Evolutionary conservation across 2,329 filamentous ascomycete species (phyloP).

Genomic region (Scedosporium dehoogii): DNA sequence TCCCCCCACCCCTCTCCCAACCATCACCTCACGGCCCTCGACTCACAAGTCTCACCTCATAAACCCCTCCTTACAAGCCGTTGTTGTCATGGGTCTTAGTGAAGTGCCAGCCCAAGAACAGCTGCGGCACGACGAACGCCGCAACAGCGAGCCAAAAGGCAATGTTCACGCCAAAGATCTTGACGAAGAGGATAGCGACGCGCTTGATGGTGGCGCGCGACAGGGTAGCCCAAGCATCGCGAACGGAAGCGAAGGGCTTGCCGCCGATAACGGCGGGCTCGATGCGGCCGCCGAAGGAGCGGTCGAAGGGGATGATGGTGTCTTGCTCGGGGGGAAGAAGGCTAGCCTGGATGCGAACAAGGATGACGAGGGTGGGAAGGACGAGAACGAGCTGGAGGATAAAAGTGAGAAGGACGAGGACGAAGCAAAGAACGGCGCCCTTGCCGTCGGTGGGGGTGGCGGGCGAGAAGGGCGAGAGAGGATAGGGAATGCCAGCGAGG

Average conservation of each 20-base stretch:
- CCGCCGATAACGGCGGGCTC: slow-evolving; percentile 44
- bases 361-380: slow-evolving; percentile 37
- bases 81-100: not conserved
- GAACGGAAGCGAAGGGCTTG: slow-evolving; percentile 58
- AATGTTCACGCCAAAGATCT: slow-evolving; percentile 2
- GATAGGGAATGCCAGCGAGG: slow-evolving; percentile 19
- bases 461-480: slow-evolving; percentile 18
- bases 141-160: not conserved
- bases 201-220: slow-evolving; percentile 61
- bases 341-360: slow-evolving; percentile 78
- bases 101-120: not conserved
- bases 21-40: too few relatives aligned
- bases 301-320: slow-evolving; percentile 83
- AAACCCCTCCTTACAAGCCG: not conserved
- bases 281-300: slow-evolving; percentile 69
- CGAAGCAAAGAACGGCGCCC: slow-evolving; percentile 33
- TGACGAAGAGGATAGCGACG: slow-evolving; percentile 46
- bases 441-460: slow-evolving; percentile 23
- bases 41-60: too few relatives aligned
- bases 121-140: not conserved
- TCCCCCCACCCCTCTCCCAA: too few relatives aligned
- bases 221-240: slow-evolving; percentile 73
- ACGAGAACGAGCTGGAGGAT: slow-evolving; percentile 25
- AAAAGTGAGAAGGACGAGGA: slow-evolving; percentile 18
- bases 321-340: slow-evolving; percentile 74